Evolutionary conservation across 768 basidiomycete genomes (phyloP), one percentile per base, ranked within the genome.

Genomic region (Cyclocybe aegerita): DNA sequence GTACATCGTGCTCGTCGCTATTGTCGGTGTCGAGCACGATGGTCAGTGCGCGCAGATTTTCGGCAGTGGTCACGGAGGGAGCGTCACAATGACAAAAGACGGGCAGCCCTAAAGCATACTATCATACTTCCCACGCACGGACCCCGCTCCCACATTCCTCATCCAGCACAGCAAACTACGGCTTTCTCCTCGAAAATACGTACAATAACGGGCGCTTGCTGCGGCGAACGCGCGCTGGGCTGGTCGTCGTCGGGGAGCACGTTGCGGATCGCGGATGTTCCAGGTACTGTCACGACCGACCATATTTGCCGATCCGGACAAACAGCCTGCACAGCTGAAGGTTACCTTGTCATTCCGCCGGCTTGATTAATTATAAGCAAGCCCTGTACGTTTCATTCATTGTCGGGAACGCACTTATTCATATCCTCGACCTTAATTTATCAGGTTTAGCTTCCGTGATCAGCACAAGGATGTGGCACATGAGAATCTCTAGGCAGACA

Each of bases 101-200:
- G 52, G 39, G 46, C 42, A 39, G 48, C 56, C 54, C 58, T 54
- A 53, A 55, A 56, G 49, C 58, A 60, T 52, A 40, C 56, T 55
- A 64, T 60, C 58, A 48, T 23, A 17, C 7, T 70, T 75, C 73
- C 59, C 74, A 73, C 73, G 74, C 74, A 74, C 74, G 52, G 74
- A 69, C 73, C 74, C 62, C 35, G 23, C 23, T 23, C 23, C 23
- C 9, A 7, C 37, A 34, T 36, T 35, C 54, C 56, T 32, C 50
- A 50, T 54, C 48, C 1, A 36, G 53, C 8, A 29, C 17, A 53
- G 52, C 53, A 53, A 41, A 52, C 16, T n/a, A 17, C 47, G 11
- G 11, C 30, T 31, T 15, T 43, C 31, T 38, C 7, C 42, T 35
- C 36, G 29, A 44, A 34, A 29, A 50, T 32, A 45, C 17, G 31